Percentiles rank a stretch among this genome's conserved stretches.
These are phyloP conservation scores for Tetracentron sinense DNA, from an alignment of 164 flowering plant genomes.

Conservation along the genomic window DNA sequence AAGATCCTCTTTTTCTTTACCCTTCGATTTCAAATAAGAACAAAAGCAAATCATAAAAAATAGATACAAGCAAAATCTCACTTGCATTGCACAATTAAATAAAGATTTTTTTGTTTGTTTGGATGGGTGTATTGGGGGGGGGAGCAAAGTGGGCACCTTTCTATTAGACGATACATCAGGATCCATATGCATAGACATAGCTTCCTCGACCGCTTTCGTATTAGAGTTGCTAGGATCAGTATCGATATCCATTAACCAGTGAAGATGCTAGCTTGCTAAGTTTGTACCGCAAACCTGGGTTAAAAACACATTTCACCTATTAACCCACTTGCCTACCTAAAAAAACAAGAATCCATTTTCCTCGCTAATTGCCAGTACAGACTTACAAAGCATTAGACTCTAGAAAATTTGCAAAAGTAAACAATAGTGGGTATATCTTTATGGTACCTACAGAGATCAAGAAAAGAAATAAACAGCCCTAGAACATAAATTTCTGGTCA, in stretches of 20 bases:
- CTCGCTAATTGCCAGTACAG: no score
- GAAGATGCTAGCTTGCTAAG: not conserved
- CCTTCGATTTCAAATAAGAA: constrained; percentile 25
- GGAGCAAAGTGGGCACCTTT: constrained; percentile 2
- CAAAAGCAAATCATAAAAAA: not conserved
- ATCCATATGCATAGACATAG: constrained; percentile 26
- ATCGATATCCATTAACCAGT: constrained; percentile 34
- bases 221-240: constrained; percentile 7
- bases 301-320: not conserved
- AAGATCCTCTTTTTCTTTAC: constrained; percentile 46
- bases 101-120: not conserved
- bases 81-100: not conserved
- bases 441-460: no score
- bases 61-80: not conserved
- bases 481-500: no score
- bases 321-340: not conserved
- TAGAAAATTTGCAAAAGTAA: no score
- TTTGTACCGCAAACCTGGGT: not conserved
- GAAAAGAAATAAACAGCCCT: no score
- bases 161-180: constrained; percentile 13
- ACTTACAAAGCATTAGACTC: no score
- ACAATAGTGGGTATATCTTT: no score
- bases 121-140: no score
- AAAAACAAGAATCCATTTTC: no score
- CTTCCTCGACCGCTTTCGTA: constrained; percentile 20